A percentile compares a stretch with the other conserved stretches of the same genome.
These are phyloP conservation scores for Trypanosoma cruzi DNA, from an alignment of 208 protist species.

Conservation along the genomic window DNA sequence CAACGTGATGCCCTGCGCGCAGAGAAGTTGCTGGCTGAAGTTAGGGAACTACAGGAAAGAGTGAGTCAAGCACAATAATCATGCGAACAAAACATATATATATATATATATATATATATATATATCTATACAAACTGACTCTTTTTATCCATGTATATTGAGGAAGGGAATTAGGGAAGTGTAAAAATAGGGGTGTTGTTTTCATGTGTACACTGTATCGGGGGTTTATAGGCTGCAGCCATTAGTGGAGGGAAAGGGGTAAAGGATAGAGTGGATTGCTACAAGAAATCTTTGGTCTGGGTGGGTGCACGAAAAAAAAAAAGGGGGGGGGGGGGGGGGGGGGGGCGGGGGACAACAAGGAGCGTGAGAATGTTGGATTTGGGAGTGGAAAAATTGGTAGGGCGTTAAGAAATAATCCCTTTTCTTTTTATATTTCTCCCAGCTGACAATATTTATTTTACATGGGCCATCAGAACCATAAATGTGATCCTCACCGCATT, in stretches of 20 bases:
- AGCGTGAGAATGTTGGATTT: no score
- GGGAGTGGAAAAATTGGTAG: no score
- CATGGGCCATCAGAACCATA: no score
- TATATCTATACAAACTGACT: no score
- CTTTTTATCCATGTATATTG: no score
- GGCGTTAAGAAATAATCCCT: no score
- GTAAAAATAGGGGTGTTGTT: no score
- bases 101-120: neutral
- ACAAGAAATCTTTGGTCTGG: neutral
- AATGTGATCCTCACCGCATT: neutral
- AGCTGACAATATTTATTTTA: no score
- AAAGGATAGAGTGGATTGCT: neutral
- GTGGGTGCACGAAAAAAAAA: neutral
- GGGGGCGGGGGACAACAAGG: no score
- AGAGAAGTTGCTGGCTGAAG: constrained; percentile 83
- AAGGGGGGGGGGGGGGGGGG: no score
- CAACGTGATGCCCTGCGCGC: constrained; percentile 82
- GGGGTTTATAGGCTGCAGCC: neutral
- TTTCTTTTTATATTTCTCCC: no score
- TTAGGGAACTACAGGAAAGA: constrained; percentile 71
- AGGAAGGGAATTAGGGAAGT: no score
- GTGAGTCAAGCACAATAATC: neutral
- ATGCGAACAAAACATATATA: neutral
- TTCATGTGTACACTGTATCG: neutral
- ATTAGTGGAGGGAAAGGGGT: neutral